These are phyloP conservation scores for Aquilaria sinensis DNA, from an alignment of 345 rosid species.

Conservation along the genomic window DNA sequence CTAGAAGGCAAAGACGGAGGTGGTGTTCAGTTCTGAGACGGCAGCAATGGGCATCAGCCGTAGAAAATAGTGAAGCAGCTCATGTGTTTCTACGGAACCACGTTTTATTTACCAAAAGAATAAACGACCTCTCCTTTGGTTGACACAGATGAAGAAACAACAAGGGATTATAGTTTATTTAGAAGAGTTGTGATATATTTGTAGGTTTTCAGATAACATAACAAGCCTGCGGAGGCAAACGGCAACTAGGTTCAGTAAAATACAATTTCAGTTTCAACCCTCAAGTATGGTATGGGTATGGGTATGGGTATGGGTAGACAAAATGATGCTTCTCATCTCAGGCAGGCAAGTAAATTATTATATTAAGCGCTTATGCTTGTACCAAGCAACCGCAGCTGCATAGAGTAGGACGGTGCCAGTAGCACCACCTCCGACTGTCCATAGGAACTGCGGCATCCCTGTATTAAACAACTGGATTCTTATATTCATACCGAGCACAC, in stretches of 20 bases:
- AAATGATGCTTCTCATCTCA: background rate
- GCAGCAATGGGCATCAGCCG: too few relatives aligned
- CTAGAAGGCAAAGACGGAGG: too few relatives aligned
- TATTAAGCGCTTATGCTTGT: constrained; percentile 68
- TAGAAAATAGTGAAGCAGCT: too few relatives aligned
- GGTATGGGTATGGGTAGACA: background rate
- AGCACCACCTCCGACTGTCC: constrained; percentile 73
- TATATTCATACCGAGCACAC: constrained; percentile 79
- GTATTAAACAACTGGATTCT: constrained; percentile 40
- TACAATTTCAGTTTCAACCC: background rate
- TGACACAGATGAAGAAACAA: too few relatives aligned
- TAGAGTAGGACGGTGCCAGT: constrained; percentile 57
- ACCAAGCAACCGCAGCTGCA: constrained; percentile 76
- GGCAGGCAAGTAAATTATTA: constrained; percentile 21
- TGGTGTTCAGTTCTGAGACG: too few relatives aligned
- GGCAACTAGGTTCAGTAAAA: background rate
- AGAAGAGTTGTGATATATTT: too few relatives aligned
- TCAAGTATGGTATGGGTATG: background rate
- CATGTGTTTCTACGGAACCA: too few relatives aligned
- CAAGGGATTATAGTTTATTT: too few relatives aligned
- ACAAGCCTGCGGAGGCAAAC: background rate
- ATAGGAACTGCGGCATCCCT: constrained; percentile 43
- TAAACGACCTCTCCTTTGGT: too few relatives aligned
- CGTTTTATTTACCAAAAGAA: too few relatives aligned
- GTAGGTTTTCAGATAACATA: too few relatives aligned